Percentiles rank a stretch among this genome's conserved stretches.
Conservation (phyloP, 768 basidiomycete genomes). For the Tylopilus vinaceipallidus region DNA sequence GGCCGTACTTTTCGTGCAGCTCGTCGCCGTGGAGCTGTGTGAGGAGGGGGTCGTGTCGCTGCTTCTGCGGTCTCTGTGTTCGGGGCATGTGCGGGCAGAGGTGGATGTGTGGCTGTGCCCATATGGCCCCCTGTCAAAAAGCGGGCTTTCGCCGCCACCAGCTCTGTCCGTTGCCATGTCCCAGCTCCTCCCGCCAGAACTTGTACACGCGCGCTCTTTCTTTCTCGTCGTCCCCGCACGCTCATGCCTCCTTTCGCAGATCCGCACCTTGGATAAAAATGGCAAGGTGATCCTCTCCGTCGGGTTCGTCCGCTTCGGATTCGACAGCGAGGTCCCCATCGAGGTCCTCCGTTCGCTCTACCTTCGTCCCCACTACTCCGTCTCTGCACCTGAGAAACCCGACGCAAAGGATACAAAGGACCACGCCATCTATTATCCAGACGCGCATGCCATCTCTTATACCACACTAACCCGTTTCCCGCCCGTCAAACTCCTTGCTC, state of each 20-base stretch:
- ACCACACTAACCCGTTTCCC: conserved; percentile 90
- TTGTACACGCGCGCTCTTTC: conserved; percentile 13
- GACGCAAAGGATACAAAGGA: conserved; percentile 41
- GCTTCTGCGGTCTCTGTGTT: conserved; percentile 50
- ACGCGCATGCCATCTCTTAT: conserved; percentile 82
- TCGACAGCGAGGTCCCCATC: conserved; percentile 81
- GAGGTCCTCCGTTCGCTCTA: conserved; percentile 86
- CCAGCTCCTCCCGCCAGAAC: conserved; percentile 16
- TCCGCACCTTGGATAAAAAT: conserved; percentile 66
- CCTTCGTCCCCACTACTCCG: conserved; percentile 76
- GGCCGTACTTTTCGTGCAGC: conserved; percentile 72
- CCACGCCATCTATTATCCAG: conserved; percentile 70
- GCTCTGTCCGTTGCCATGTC: conserved; percentile 25
- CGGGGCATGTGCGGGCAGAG: too few relatives aligned
- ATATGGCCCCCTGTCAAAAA: not conserved
- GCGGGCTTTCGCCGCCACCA: too few relatives aligned
- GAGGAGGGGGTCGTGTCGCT: conserved; percentile 85
- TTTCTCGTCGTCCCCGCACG: not conserved
- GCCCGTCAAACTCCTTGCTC: conserved; percentile 84
- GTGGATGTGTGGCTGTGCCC: conserved; percentile 17
- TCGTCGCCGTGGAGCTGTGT: conserved; percentile 83
- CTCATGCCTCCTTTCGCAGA: conserved; percentile 37
- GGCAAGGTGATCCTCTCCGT: conserved; percentile 76
- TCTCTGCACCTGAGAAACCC: conserved; percentile 39
- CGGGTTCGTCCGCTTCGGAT: conserved; percentile 84